Evolutionary conservation across 208 protist genomes (phyloP), one percentile per base, ranked within the genome.

Genomic region (Naegleria gruberi): DNA sequence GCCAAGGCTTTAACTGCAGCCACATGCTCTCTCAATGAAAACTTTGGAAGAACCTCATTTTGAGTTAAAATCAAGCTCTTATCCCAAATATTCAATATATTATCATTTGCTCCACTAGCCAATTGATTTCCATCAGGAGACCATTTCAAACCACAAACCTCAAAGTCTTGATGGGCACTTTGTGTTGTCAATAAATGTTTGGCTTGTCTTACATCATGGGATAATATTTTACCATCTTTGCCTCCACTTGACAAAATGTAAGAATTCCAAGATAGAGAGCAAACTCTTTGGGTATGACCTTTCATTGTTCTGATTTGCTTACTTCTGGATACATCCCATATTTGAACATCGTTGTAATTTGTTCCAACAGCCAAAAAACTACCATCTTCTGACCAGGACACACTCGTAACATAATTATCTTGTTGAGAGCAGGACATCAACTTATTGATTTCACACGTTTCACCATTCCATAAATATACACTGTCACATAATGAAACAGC

Each of bases 381-480:
- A 40, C 97, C 97, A 84, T 98, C 97, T 0, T 95, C 94, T 30
- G 92, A 94, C 97, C 97, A 99, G 73, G 92, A 93, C 15, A 99
- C 91, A 19, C 96, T 97, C 45, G 97, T 97, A 30, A 99, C 94
- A 90, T 93, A 92, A 81, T 95, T 93, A 87, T 94, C 92, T 46
- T 90, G 57, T 19, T 93, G 89, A 73, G 92, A 88, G 41, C 93
- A 88, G 10, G 94, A 91, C 17, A 96, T 94, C 37, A 99, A 95
- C 88, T 96, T 92, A 10, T 94, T 94, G 86, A 99, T 99, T 84
- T 91, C 91, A 81, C 95, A 96, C 42, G 95, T 98, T 37, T 95
- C 94, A 30, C 98, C 97, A 92, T 99, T 97, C 99, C 99, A 99
- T 37, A 99, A 90, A 93, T 99, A 99, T 34, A 99, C 96, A 12